These are phyloP conservation scores for Tremella mesenterica DNA, from an alignment of 768 basidiomycete species.

Conservation along the genomic window DNA sequence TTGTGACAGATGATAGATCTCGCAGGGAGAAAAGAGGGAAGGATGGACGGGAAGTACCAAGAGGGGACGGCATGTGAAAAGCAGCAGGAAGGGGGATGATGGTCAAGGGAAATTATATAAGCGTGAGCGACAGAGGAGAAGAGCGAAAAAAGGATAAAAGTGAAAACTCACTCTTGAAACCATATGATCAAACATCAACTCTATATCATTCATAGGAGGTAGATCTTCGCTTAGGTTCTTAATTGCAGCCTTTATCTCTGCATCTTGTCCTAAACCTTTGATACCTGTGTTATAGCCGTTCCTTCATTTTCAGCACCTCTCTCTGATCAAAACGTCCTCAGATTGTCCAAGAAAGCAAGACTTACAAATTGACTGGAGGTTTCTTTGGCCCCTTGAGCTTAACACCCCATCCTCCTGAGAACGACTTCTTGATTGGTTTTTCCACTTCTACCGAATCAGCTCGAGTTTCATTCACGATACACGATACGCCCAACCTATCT, in stretches of 20 bases:
- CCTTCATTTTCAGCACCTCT: slow-evolving; percentile 2
- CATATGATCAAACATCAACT: slow-evolving; percentile 33
- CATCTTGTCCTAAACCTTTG: slow-evolving; percentile 15
- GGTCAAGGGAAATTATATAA: no score
- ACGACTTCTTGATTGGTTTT: slow-evolving; percentile 7
- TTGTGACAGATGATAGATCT: background rate
- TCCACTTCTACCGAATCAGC: background rate
- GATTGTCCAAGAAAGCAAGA: background rate
- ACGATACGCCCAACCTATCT: no score
- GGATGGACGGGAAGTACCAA: no score
- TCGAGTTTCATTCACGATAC: no score
- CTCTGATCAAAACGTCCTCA: background rate
- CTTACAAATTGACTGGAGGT: slow-evolving; percentile 22
- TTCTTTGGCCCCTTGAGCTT: slow-evolving; percentile 26
- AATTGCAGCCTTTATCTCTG: slow-evolving; percentile 18
- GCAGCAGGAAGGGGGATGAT: no score
- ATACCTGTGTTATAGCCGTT: slow-evolving; percentile 22
- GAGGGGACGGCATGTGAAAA: no score
- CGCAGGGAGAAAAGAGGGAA: no score
- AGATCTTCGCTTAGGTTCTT: slow-evolving; percentile 31
- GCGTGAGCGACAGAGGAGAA: background rate
- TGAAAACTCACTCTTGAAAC: slow-evolving; percentile 25
- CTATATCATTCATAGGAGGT: slow-evolving; percentile 31
- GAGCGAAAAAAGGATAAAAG: no score
- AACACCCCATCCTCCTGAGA: slow-evolving; percentile 14